Percentiles rank a stretch among this genome's conserved stretches.
Evolutionary conservation across 169 alveolate genomes (phyloP).

Genomic region (Amoebophrya sp.): DNA sequence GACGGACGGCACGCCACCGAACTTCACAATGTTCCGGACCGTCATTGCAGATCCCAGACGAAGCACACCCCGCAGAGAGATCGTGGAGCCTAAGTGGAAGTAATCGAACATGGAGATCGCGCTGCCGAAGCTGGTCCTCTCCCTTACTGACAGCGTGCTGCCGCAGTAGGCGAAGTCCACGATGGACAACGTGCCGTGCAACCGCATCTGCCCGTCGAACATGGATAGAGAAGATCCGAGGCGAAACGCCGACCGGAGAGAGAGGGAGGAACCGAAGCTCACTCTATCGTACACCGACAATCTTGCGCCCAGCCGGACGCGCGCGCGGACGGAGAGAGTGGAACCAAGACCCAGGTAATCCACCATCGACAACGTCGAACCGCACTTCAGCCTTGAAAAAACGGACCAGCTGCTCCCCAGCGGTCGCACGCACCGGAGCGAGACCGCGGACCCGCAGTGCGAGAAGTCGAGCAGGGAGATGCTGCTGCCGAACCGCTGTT

Average conservation of each 20-base stretch:
- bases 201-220: not conserved
- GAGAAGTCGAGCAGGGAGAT: constrained; percentile 18
- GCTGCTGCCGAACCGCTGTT: constrained; percentile 26
- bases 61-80: not conserved
- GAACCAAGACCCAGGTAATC: not conserved
- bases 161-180: not conserved
- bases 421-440: not conserved
- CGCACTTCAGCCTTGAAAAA: not conserved
- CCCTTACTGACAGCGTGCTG: not conserved
- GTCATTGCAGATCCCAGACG: constrained; percentile 26
- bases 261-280: not conserved
- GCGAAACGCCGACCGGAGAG: not conserved
- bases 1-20: constrained; percentile 25
- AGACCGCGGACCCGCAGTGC: not conserved
- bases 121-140: not conserved
- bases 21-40: not conserved
- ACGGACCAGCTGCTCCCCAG: not conserved
- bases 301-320: not conserved
- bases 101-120: not conserved
- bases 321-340: constrained; percentile 27
- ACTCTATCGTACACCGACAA: not conserved
- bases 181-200: not conserved
- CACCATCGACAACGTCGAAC: not conserved
- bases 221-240: constrained; percentile 6
- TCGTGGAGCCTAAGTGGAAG: not conserved